Base-by-base conservation (phyloP, 495 filamentous ascomycete genomes). In the Trypethelium eluteriae region DNA sequence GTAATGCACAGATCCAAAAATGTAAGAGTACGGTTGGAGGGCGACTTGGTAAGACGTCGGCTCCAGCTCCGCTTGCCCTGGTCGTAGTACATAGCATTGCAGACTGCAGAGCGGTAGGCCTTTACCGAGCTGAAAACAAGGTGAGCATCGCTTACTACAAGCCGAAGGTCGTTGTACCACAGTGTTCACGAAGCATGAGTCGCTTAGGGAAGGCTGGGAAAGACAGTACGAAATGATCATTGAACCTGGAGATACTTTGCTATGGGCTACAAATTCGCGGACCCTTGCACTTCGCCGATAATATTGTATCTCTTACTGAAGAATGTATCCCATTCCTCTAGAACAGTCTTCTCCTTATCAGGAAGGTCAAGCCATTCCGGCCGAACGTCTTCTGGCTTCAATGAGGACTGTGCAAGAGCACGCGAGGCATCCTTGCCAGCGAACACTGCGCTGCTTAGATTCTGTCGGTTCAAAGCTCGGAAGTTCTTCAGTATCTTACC, bases 301-400 rank as follows among this genome's bases (percentile, higher is more conserved):
- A 97, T 85, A 72, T 93, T 96, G 75, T 98, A 98, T 49, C 94
- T 82, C 79, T 97, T 98, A 71, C 86, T 88, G 79, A 98, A 98
- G 79, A 96, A 98, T 2, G 88, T 95, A 64, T 85, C 87, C 94
- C 94, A 99, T 73, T 98, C 95, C 34, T 90, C 81, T 49, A 99
- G 79, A 14, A 88, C 85, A 36, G 81, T 83, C 79, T 96, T 91
- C 75, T 96, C 86, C 78, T 93, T 91, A n/a, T 96, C 92, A 32
- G 78, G 76, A 56, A 99, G 81, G 73, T 94, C 90, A 65, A 86
- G 80, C 91, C 91, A 98, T 38, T 96, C 89, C 1, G 95, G 80
- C 18, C 78, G 78, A 70, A 90, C 93, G 72, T 98, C 91, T 72
- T 92, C 92, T 3, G 82, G 76, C 76, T 97, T 96, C 50, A 92